These are phyloP conservation scores for Kodamaea nitidulidarum DNA, from an alignment of 805 yeast genomes.

Conservation along the genomic window DNA sequence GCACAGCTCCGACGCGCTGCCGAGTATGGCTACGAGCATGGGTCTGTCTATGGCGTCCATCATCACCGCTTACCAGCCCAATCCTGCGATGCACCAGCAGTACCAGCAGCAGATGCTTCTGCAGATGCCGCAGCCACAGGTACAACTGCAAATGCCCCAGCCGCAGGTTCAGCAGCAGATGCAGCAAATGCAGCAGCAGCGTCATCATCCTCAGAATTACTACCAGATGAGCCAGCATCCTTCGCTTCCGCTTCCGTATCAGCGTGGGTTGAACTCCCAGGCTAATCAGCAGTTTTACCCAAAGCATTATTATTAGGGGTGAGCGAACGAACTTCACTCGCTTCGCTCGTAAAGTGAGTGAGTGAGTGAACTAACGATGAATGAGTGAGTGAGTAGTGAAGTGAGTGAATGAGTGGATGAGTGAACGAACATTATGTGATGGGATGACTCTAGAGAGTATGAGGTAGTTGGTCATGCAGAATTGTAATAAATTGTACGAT, in stretches of 20 bases:
- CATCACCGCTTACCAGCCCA: conserved; percentile 1
- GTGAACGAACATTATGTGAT: no score
- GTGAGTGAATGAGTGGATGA: no score
- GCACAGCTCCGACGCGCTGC: conserved; percentile 1
- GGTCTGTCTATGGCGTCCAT: conserved; percentile 3
- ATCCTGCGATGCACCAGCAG: conserved; percentile 5
- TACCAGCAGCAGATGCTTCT: conserved; percentile 6
- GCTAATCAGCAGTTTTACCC: conserved; percentile 10
- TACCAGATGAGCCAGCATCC: conserved; percentile 8
- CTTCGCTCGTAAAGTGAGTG: no score
- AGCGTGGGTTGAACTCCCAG: conserved; percentile 3
- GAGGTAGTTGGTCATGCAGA: background rate
- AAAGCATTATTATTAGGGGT: conserved; percentile 11
- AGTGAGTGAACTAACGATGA: no score
- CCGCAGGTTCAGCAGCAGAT: conserved; percentile 4
- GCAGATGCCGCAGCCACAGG: conserved; percentile 5
- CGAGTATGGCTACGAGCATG: conserved; percentile 2
- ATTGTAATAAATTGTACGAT: background rate
- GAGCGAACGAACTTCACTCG: no score
- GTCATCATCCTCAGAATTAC: conserved; percentile 10
- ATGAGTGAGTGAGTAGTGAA: no score
- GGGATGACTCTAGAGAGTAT: no score
- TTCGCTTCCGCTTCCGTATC: conserved; percentile 12
- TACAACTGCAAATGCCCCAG: background rate
- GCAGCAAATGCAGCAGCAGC: conserved; percentile 7